Base-by-base conservation (phyloP, 2,329 filamentous ascomycete genomes). In the Fusarium chuoi region DNA sequence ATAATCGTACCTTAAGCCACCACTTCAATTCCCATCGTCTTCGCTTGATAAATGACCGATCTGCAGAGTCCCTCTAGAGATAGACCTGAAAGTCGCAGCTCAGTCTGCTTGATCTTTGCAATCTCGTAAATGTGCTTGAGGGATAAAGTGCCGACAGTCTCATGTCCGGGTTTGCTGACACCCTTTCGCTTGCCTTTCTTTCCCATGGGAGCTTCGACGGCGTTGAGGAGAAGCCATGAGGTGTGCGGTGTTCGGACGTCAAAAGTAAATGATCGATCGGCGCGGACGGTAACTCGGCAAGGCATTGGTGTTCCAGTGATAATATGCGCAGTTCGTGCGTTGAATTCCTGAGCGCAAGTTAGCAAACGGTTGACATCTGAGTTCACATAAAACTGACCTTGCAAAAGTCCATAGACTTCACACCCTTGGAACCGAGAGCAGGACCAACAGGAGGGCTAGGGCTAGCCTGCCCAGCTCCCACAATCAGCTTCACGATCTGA, bases 361-460 rank as follows among this genome's bases (percentile, higher is more conserved):
- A 78, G 78, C 65, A 73, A 71, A 68, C 35, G 49, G 45, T 24
- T 26, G n/a, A 14, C 8, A 28, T 28, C 14, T 54, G 18, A 22
- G 44, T 22, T 45, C 22, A 49, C n/a, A 48, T 57, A 62, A 39
- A 57, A 52, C 83, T 70, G 70, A 97, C 96, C 89, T 98, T 98
- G 91, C 96, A 98, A 83, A 98, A 99, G 85, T 99, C 96, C 92
- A 99, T 99, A 66, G 94, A 97, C 87, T 99, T 99, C 72, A 99
- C 93, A 87, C 96, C 96, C 87, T 98, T 98, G 83, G 92, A 96
- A 85, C 96, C 96, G 75, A 99, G 89, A 61, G 96, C 96, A 66
- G 96, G 96, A 87, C 96, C 96, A 79, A 99, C 95, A 9, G 96
- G 96, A 39, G 96, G 96, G 84, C 95, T 97, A 36, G 96, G 96